A percentile compares a stretch with the other conserved stretches of the same genome.
These are phyloP conservation scores for Phytophthora lateralis DNA, from an alignment of 352 stramenopile genomes.

Conservation along the genomic window DNA sequence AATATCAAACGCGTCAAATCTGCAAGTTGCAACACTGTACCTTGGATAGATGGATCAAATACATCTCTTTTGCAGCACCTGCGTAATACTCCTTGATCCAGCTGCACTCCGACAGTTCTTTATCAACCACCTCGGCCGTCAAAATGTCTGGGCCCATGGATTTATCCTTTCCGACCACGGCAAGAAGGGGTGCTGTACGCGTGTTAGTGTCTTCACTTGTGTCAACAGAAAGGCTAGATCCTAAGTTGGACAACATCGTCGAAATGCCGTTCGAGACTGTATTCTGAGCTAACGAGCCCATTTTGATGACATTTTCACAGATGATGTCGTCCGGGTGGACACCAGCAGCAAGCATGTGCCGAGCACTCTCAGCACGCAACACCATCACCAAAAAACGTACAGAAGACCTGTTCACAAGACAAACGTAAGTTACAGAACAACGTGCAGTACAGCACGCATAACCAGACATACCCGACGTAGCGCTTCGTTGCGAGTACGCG, in stretches of 20 bases:
- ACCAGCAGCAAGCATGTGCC: conserved; percentile 80
- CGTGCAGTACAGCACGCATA: background rate
- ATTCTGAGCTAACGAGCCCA: conserved; percentile 85
- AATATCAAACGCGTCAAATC: background rate
- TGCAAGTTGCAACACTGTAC: conserved; percentile 22
- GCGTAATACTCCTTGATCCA: conserved; percentile 84
- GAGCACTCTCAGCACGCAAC: conserved; percentile 70
- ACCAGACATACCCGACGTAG: conserved; percentile 60
- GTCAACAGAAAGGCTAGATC: conserved; percentile 76
- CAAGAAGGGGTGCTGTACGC: conserved; percentile 15
- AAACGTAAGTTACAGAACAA: conserved; percentile 11
- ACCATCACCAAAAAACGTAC: conserved; percentile 82
- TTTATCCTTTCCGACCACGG: conserved; percentile 38
- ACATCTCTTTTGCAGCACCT: conserved; percentile 85
- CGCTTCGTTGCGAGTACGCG: conserved; percentile 72
- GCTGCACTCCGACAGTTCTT: conserved; percentile 15
- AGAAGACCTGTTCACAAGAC: conserved; percentile 38
- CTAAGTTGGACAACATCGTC: conserved; percentile 87
- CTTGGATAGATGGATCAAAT: conserved; percentile 81
- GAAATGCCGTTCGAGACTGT: conserved; percentile 74
- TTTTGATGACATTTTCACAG: conserved; percentile 90
- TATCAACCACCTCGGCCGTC: conserved; percentile 26
- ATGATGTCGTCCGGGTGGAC: conserved; percentile 83
- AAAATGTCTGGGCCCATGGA: conserved; percentile 28
- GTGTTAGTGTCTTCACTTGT: conserved; percentile 21